A percentile compares a stretch with the other conserved stretches of the same genome.
These are phyloP conservation scores for Wickerhamiella occidentalis DNA, from an alignment of 805 yeast genomes.

Conservation along the genomic window DNA sequence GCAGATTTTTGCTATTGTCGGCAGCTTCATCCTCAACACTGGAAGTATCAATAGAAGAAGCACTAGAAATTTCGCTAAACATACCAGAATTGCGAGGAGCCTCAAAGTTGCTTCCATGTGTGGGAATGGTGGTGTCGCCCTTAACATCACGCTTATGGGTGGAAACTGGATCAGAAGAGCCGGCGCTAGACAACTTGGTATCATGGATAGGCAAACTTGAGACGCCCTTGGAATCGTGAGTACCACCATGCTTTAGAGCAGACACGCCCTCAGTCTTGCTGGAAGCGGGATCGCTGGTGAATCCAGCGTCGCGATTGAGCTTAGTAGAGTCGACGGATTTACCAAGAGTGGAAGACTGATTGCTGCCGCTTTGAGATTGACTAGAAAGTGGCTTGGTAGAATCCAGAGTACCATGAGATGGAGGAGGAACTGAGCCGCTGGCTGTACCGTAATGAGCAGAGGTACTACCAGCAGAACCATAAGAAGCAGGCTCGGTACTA, in stretches of 20 bases:
- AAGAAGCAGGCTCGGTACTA: conserved; percentile 2
- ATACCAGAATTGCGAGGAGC: conserved; percentile 1
- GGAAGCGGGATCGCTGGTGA: background rate
- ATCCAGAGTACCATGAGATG: conserved; percentile 2
- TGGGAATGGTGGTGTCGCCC: background rate
- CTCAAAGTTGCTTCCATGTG: background rate
- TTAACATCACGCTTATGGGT: background rate
- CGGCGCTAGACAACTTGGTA: background rate
- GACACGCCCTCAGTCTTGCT: background rate
- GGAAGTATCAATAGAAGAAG: conserved; percentile 1
- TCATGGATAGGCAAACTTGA: conserved; percentile 1
- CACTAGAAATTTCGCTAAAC: conserved; percentile 5
- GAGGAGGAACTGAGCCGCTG: conserved; percentile 2
- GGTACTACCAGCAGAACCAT: conserved; percentile 1
- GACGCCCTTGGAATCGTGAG: background rate
- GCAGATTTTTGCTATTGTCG: background rate
- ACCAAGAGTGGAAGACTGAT: background rate
- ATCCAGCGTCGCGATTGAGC: background rate
- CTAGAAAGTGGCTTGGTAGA: no score
- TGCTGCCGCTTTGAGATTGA: no score
- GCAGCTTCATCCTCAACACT: background rate
- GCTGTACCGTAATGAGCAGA: background rate
- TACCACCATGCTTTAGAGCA: background rate
- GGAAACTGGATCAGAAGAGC: background rate
- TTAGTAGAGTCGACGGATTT: background rate